phyloP scores from a whole-genome alignment of 768 basidiomycete species.

The Suillus ampliporus region DNA sequence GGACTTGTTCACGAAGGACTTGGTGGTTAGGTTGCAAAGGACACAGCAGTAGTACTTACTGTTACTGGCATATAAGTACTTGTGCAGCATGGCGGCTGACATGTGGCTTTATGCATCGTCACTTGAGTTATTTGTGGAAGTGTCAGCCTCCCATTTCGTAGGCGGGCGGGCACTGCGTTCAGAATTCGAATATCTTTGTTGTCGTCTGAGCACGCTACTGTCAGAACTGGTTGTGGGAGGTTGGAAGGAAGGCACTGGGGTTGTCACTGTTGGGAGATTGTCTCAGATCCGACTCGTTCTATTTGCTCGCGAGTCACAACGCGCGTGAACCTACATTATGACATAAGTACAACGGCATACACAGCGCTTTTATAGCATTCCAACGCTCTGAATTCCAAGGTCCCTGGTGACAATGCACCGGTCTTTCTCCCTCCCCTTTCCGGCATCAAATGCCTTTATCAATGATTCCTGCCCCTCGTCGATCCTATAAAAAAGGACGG shows the following conservation, averaged over 20 bases:
- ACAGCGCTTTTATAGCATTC: slow-evolving; percentile 50
- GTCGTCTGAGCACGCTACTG: not conserved
- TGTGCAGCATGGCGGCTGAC: not conserved
- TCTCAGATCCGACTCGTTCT: too few species aligned
- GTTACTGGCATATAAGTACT: not conserved
- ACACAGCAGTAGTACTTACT: not conserved
- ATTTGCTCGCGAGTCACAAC: too few species aligned
- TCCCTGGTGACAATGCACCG: slow-evolving; percentile 75
- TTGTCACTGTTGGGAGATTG: too few species aligned
- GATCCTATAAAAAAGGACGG: slow-evolving; percentile 54
- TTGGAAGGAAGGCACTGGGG: not conserved
- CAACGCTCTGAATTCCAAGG: slow-evolving; percentile 72
- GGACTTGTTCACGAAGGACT: slow-evolving; percentile 5
- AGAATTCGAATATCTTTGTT: not conserved
- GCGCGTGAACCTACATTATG: too few species aligned
- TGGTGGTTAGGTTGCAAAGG: not conserved
- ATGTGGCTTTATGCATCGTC: not conserved
- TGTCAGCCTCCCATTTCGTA: slow-evolving; percentile 3
- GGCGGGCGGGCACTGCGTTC: not conserved
- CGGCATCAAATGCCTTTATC: slow-evolving; percentile 73
- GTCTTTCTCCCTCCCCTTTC: slow-evolving; percentile 76
- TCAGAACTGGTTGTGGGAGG: not conserved
- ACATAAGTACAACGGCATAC: too few species aligned
- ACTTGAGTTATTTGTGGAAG: too few species aligned
- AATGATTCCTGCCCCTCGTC: slow-evolving; percentile 85